Percentiles rank a stretch among this genome's conserved stretches.
These are phyloP conservation scores for Cytospora piceae DNA, from an alignment of 2,329 filamentous ascomycete species.

Conservation along the genomic window DNA sequence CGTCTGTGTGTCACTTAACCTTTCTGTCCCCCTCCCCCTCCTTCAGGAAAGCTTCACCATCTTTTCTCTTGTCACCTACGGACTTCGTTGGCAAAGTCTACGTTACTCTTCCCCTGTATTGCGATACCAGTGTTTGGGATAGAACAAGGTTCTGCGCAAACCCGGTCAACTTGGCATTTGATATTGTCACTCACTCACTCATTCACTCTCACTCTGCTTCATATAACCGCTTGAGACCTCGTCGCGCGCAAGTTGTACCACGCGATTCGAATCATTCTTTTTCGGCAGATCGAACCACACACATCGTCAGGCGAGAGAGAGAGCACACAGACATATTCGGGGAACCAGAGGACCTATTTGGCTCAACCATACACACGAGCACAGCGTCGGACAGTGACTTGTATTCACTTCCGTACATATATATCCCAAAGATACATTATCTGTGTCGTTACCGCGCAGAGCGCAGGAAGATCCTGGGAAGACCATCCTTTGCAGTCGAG, in stretches of 20 bases:
- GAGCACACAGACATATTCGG: constrained; percentile 1
- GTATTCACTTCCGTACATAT: not conserved
- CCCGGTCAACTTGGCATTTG: constrained; percentile 37
- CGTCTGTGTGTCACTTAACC: constrained; percentile 28
- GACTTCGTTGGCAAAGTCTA: constrained; percentile 64
- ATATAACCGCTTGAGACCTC: constrained; percentile 24
- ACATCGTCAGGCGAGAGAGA: constrained; percentile 23
- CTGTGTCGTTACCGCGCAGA: constrained; percentile 11
- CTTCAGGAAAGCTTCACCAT: constrained; percentile 29
- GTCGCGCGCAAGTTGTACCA: constrained; percentile 12
- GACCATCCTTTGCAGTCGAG: not conserved
- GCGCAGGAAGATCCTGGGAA: not conserved
- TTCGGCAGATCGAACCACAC: constrained; percentile 28
- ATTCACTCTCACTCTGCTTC: constrained; percentile 12
- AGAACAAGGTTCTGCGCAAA: constrained; percentile 22
- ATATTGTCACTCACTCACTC: constrained; percentile 36
- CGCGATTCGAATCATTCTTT: constrained; percentile 29
- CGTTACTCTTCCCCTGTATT: constrained; percentile 32
- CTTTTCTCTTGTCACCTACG: constrained; percentile 35
- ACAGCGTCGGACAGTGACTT: not conserved
- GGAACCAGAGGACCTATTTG: constrained; percentile 16
- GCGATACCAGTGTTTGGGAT: constrained; percentile 30
- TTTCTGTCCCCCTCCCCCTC: constrained; percentile 25
- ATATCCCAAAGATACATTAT: constrained; percentile 13
- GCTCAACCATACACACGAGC: constrained; percentile 11